A percentile compares a stretch with the other conserved stretches of the same genome.
These are phyloP conservation scores for Beauveria asiatica DNA, from an alignment of 2,329 filamentous ascomycete species.

Conservation along the genomic window DNA sequence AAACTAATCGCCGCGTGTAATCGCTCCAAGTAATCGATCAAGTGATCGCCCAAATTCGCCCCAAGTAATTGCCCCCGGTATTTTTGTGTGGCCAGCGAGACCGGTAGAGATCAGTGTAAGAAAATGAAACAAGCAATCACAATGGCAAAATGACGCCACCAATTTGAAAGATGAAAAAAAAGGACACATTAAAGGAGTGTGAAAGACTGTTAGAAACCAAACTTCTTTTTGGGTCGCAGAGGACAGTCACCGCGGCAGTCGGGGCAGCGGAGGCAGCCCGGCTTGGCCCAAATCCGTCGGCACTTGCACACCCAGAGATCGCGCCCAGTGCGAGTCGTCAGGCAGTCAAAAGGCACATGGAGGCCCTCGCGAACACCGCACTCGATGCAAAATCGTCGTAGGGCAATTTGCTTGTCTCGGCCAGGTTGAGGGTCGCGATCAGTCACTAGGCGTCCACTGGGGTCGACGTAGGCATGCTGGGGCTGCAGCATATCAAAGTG, in stretches of 20 bases:
- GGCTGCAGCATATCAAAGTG: constrained; percentile 31
- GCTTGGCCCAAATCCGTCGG: constrained; percentile 28
- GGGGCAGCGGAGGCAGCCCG: constrained; percentile 25
- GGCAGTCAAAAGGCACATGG: constrained; percentile 28
- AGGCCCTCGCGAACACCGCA: constrained; percentile 31
- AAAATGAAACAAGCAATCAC: neutral
- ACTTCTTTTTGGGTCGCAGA: constrained; percentile 25
- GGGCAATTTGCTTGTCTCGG: constrained; percentile 21
- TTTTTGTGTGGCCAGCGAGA: neutral
- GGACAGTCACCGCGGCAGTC: constrained; percentile 28
- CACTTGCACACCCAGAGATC: constrained; percentile 34
- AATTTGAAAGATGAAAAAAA: neutral
- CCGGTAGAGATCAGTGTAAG: neutral
- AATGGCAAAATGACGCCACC: neutral
- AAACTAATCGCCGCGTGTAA: neutral
- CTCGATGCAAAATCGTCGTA: constrained; percentile 34
- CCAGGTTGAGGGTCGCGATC: constrained; percentile 20
- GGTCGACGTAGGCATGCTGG: constrained; percentile 25
- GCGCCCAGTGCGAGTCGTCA: constrained; percentile 29
- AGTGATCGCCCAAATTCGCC: no score
- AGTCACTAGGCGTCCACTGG: constrained; percentile 21
- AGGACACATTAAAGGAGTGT: neutral
- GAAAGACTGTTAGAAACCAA: constrained; percentile 11
- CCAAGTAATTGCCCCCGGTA: neutral
- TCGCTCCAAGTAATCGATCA: neutral